These are phyloP conservation scores for Colletotrichum truncatum DNA, from an alignment of 2,329 filamentous ascomycete species.

Conservation along the genomic window DNA sequence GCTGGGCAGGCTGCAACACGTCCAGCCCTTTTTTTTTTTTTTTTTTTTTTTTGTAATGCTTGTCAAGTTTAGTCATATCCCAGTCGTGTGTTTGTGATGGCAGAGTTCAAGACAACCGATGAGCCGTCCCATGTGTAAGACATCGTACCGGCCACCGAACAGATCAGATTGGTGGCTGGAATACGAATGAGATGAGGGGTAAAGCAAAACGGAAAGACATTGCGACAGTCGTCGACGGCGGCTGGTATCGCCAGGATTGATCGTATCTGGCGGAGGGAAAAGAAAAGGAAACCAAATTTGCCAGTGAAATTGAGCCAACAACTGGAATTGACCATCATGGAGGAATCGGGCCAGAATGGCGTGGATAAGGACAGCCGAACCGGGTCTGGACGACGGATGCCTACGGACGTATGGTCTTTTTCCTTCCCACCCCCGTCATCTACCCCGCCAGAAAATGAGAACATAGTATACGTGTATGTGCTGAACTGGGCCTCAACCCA, in stretches of 20 bases:
- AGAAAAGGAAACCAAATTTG: not conserved
- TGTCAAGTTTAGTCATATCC: not conserved
- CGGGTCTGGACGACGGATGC: not conserved
- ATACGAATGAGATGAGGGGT: slow-evolving; percentile 17
- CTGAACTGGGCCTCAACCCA: not conserved
- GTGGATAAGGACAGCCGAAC: not conserved
- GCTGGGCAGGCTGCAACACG: not conserved
- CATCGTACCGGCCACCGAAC: not conserved
- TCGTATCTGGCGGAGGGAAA: not conserved
- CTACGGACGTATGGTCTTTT: not conserved
- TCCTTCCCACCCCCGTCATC: too few relatives aligned
- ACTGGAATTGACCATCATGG: not conserved
- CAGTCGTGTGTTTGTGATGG: not conserved
- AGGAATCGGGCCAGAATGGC: not conserved
- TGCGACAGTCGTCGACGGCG: not conserved
- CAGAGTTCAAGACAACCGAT: slow-evolving; percentile 2
- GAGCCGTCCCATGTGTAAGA: not conserved
- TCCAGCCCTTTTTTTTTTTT: not conserved
- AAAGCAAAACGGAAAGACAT: not conserved
- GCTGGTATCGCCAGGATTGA: not conserved
- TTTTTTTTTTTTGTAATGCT: too few relatives aligned
- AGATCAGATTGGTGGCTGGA: slow-evolving; percentile 1
- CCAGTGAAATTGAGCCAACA: not conserved
- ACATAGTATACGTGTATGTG: not conserved
- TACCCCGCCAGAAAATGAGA: not conserved